These are phyloP conservation scores for Alternaria sp. DNA, from an alignment of 2,329 filamentous ascomycete species.

Conservation along the genomic window DNA sequence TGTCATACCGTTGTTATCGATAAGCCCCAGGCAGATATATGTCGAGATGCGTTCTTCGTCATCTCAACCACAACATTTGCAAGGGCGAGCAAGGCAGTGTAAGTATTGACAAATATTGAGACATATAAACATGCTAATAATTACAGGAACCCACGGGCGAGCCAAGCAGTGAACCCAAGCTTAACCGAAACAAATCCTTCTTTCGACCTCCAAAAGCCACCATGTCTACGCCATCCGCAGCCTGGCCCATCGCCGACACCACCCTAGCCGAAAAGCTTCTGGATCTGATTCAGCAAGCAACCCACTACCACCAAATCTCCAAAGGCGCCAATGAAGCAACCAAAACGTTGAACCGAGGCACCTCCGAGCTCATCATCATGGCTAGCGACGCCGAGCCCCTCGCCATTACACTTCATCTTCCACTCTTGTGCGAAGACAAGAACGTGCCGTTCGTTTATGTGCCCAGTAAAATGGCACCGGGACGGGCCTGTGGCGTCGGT, in stretches of 20 bases:
- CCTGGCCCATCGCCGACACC: background rate
- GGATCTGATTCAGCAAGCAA: background rate
- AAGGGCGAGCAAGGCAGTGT: background rate
- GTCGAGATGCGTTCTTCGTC: background rate
- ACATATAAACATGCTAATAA: background rate
- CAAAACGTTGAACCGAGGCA: background rate
- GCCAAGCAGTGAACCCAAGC: background rate
- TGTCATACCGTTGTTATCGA: slow-evolving; percentile 12
- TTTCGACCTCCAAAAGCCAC: background rate
- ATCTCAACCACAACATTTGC: background rate
- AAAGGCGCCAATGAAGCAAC: background rate
- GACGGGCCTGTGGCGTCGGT: background rate
- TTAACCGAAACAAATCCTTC: background rate
- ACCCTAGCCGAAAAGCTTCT: background rate
- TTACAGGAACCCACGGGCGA: background rate
- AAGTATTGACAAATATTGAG: background rate
- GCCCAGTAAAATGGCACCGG: background rate
- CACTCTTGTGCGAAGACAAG: background rate
- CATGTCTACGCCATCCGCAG: background rate
- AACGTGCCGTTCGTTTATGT: background rate
- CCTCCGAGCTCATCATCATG: background rate
- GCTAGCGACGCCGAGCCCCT: background rate
- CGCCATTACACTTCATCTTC: background rate
- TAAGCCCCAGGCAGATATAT: background rate
- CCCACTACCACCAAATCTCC: background rate